These are phyloP conservation scores for Alternaria viburni DNA, from an alignment of 2,329 filamentous ascomycete species.

Conservation along the genomic window DNA sequence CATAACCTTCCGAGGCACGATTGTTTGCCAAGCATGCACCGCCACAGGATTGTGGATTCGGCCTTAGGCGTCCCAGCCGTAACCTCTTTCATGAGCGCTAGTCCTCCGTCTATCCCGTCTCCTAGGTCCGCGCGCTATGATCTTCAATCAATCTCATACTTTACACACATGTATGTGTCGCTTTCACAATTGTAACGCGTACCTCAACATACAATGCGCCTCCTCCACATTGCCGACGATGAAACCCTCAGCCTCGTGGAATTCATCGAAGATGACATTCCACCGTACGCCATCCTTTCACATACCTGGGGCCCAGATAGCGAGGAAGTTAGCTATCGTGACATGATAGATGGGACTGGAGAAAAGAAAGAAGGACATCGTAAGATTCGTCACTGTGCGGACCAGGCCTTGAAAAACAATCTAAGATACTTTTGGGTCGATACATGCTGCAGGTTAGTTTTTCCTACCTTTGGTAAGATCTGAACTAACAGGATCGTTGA, in stretches of 20 bases:
- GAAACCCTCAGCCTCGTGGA: conserved; percentile 9
- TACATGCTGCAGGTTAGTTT: conserved; percentile 18
- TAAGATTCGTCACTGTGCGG: conserved; percentile 19
- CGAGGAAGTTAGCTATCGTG: conserved; percentile 18
- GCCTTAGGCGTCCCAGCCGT: neutral
- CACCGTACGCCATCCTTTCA: conserved; percentile 22
- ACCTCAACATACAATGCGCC: conserved; percentile 11
- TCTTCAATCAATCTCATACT: too few species aligned
- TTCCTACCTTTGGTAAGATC: fast-evolving
- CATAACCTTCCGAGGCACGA: neutral
- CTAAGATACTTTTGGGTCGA: conserved; percentile 21
- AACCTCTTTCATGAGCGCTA: neutral
- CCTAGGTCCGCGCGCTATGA: too few species aligned
- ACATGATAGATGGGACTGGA: neutral
- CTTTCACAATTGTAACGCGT: too few species aligned
- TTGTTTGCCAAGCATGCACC: neutral
- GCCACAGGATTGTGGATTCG: neutral
- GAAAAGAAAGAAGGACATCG: conserved; percentile 5
- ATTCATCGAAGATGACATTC: neutral
- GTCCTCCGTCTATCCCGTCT: neutral
- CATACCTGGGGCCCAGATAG: conserved; percentile 18
- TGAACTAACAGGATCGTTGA: neutral
- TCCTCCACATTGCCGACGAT: conserved; percentile 12
- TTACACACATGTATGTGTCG: too few species aligned
- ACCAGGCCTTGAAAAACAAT: conserved; percentile 13